phyloP scores from a whole-genome alignment of 441 rosid genomes.

The Adansonia grandidieri region DNA sequence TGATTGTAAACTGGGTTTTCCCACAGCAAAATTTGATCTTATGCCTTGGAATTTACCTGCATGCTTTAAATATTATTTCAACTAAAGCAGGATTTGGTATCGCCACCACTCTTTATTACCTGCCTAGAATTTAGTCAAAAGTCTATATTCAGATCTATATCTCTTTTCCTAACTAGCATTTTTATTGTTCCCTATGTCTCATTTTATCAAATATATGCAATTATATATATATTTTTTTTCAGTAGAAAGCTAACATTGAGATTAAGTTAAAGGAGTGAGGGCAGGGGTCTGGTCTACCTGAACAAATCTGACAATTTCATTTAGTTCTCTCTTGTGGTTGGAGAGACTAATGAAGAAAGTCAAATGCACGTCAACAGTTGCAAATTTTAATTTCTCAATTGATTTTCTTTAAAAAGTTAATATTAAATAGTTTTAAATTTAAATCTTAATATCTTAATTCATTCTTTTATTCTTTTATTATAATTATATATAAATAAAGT shows the following conservation, averaged over 20 bases:
- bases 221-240: neutral
- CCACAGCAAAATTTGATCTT: constrained; percentile 8
- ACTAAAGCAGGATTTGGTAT: neutral
- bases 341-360: neutral
- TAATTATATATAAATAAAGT: too few species aligned
- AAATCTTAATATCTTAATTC: too few species aligned
- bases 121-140: neutral
- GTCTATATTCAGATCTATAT: neutral
- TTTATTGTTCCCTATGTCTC: too few species aligned
- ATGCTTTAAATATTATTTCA: neutral
- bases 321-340: constrained; percentile 16
- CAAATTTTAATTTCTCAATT: too few species aligned
- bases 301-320: constrained; percentile 9
- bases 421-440: too few species aligned
- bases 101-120: neutral
- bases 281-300: neutral
- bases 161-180: too few species aligned
- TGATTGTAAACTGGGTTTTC: neutral
- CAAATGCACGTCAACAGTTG: neutral
- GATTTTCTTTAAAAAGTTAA: too few species aligned
- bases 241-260: neutral
- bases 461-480: too few species aligned
- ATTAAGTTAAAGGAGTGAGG: neutral
- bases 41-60: constrained; percentile 3
- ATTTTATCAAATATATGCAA: neutral